Conservation (phyloP, 441 rosid genomes). For the Populus hybrid region DNA sequence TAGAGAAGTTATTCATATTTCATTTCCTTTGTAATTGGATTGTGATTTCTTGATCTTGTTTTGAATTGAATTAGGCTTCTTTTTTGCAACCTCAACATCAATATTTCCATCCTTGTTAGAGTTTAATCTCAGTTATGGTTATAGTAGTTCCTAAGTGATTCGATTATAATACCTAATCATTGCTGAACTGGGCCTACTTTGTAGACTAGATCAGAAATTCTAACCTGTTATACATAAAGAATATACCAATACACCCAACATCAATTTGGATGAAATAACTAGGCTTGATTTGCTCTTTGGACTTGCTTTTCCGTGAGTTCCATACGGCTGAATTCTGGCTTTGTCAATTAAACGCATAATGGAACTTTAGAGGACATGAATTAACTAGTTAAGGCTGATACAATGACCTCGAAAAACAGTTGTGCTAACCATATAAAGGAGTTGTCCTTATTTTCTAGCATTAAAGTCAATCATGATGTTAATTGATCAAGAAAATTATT, state of each 20-base stretch:
- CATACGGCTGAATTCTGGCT: not conserved
- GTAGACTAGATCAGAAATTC: not conserved
- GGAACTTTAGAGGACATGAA: not conserved
- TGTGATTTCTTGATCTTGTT: not conserved
- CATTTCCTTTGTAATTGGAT: not conserved
- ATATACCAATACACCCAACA: not conserved
- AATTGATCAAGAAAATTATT: not conserved
- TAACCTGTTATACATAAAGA: not conserved
- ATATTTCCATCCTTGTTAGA: not conserved
- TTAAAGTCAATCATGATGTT: not conserved
- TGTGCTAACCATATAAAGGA: not conserved
- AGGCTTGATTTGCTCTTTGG: not conserved
- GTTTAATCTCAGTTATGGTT: not conserved
- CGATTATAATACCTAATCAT: not conserved
- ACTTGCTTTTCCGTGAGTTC: not conserved
- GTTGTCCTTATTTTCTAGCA: not conserved
- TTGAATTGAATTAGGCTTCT: not conserved
- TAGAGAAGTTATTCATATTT: not conserved
- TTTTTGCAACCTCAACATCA: not conserved
- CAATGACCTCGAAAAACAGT: not conserved
- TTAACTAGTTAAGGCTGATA: not conserved
- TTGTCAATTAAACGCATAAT: not conserved
- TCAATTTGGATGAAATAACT: slow-evolving; percentile 2
- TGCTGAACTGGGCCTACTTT: not conserved
- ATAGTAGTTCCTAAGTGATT: too few relatives aligned